Evolutionary conservation across 805 yeast species (phyloP).

Genomic region (Saturnispora galanensis): DNA sequence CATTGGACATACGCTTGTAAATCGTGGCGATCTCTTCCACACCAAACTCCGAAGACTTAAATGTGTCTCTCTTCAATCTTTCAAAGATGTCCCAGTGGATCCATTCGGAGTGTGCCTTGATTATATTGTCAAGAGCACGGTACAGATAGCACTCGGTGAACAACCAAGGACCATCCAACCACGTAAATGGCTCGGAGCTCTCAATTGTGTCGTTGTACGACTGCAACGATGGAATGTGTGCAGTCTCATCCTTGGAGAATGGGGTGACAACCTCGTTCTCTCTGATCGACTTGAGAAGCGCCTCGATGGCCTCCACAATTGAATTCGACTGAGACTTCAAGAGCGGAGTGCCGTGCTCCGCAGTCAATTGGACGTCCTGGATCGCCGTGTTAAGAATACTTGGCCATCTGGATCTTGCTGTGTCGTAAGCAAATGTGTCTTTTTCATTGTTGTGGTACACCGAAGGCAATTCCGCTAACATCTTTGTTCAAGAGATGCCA

Average conservation of each 20-base stretch:
- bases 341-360: slow-evolving; percentile 11
- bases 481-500: not conserved
- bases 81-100: slow-evolving; percentile 63
- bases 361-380: slow-evolving; percentile 38
- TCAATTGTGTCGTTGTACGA: slow-evolving; percentile 51
- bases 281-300: slow-evolving; percentile 35
- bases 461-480: slow-evolving; percentile 27
- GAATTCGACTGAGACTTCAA: slow-evolving; percentile 36
- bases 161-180: slow-evolving; percentile 89
- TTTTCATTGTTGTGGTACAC: slow-evolving; percentile 57
- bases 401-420: slow-evolving; percentile 83
- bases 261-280: slow-evolving; percentile 35
- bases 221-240: slow-evolving; percentile 33
- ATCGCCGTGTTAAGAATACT: slow-evolving; percentile 61
- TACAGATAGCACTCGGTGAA: slow-evolving; percentile 79
- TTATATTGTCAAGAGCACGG: slow-evolving; percentile 44
- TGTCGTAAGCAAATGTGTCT: slow-evolving; percentile 72
- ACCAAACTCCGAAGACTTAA: slow-evolving; percentile 64
- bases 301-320: slow-evolving; percentile 33
- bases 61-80: slow-evolving; percentile 60
- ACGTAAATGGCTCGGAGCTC: slow-evolving; percentile 36
- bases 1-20: slow-evolving; percentile 36
- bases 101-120: slow-evolving; percentile 37
- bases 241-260: slow-evolving; percentile 20
- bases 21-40: slow-evolving; percentile 62